Conservation (phyloP, 2,329 filamentous ascomycete genomes). For the Colletotrichum scovillei region DNA sequence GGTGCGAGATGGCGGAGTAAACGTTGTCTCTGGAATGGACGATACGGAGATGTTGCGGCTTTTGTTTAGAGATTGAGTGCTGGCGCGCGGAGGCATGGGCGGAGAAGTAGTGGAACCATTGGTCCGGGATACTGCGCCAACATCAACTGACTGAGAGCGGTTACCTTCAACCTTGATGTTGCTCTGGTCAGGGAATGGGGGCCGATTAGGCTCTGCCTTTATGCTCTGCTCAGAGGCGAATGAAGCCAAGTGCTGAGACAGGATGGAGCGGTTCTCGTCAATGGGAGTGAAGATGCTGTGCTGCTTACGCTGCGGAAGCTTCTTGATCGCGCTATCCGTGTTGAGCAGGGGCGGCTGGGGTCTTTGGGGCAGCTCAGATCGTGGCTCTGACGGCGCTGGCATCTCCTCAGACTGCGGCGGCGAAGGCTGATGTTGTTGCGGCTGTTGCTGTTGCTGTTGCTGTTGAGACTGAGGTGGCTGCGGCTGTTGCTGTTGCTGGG, state of each 20-base stretch:
- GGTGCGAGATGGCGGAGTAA: conserved; percentile 80
- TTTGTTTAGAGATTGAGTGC: conserved; percentile 61
- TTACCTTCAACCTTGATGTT: conserved; percentile 43
- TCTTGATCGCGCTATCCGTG: conserved; percentile 65
- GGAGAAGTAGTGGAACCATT: conserved; percentile 65
- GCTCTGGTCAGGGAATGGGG: conserved; percentile 33
- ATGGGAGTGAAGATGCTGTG: conserved; percentile 98
- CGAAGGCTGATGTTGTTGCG: conserved; percentile 51
- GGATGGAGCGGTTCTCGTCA: conserved; percentile 88
- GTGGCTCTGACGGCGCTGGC: conserved; percentile 61
- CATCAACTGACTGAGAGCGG: conserved; percentile 74
- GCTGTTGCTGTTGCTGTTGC: conserved; percentile 47
- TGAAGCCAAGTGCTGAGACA: conserved; percentile 83
- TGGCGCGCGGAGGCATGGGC: conserved; percentile 61
- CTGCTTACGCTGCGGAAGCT: conserved; percentile 79
- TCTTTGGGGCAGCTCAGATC: conserved; percentile 58
- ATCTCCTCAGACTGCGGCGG: conserved; percentile 60
- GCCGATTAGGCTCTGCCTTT: conserved; percentile 49
- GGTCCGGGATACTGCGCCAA: conserved; percentile 63
- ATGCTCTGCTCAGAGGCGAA: conserved; percentile 66
- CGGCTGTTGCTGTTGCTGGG: conserved; percentile 54
- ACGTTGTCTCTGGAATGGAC: conserved; percentile 71
- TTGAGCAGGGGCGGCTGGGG: conserved; percentile 60
- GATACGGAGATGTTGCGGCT: conserved; percentile 65
- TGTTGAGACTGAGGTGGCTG: conserved; percentile 46